Evolutionary conservation across 257 asterid genomes (phyloP).

Genomic region (Primulina tabacum): DNA sequence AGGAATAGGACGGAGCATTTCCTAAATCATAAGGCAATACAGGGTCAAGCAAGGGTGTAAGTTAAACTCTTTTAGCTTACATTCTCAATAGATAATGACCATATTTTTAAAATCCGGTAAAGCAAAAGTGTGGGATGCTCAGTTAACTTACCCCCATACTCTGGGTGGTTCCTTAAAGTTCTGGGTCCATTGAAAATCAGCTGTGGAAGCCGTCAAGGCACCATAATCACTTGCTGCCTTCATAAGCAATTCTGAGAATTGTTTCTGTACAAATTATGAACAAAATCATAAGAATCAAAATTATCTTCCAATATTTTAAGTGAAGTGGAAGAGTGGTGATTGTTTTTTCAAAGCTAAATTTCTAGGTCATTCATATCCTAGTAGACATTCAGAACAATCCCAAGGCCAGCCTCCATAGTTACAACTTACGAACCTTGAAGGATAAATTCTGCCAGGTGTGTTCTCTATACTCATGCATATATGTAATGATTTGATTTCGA

Average conservation of each 20-base stretch:
- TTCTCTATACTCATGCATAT: neutral
- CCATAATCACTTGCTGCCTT: slow-evolving; percentile 98
- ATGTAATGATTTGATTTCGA: neutral
- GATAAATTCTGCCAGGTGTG: neutral
- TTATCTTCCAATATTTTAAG: slow-evolving; percentile 9
- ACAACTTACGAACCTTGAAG: neutral
- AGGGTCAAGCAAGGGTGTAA: slow-evolving; percentile 10
- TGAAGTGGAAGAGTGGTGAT: neutral
- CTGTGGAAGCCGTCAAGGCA: slow-evolving; percentile 84
- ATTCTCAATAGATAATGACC: neutral
- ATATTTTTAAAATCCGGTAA: neutral
- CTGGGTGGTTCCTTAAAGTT: slow-evolving; percentile 95
- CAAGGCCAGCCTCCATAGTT: neutral
- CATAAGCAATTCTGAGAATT: slow-evolving; percentile 93
- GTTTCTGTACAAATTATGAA: slow-evolving; percentile 60
- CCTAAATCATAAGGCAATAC: slow-evolving; percentile 39
- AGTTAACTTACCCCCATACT: slow-evolving; percentile 78
- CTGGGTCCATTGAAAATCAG: slow-evolving; percentile 95
- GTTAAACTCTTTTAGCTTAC: neutral
- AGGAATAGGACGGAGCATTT: slow-evolving; percentile 97
- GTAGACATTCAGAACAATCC: neutral
- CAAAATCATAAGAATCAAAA: slow-evolving; percentile 3
- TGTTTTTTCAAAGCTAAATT: neutral
- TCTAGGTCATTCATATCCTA: neutral
- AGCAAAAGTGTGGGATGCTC: neutral